phyloP scores from a whole-genome alignment of 495 filamentous ascomycete species.

The Talaromyces wortmannii region DNA sequence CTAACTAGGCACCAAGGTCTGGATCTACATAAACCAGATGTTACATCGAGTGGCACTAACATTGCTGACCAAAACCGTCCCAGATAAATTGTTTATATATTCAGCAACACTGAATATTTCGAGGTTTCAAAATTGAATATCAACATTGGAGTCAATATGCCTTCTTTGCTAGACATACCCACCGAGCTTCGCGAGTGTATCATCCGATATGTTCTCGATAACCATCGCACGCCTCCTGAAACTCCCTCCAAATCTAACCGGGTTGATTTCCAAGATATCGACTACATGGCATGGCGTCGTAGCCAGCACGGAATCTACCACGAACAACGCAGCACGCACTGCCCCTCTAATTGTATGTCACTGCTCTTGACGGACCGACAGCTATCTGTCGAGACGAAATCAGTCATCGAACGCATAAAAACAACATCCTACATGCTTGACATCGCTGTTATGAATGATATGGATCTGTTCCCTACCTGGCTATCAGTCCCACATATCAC shows the following conservation, averaged over 20 bases:
- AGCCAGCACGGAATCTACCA: not conserved
- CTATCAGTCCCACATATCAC: constrained; percentile 10
- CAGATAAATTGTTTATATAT: not conserved
- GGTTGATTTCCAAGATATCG: not conserved
- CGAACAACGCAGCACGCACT: constrained; percentile 1
- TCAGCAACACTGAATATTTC: not conserved
- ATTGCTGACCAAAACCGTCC: too few relatives aligned
- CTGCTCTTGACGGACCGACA: not conserved
- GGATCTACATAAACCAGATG: too few relatives aligned
- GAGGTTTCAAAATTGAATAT: not conserved
- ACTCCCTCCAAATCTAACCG: not conserved
- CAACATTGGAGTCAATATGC: not conserved
- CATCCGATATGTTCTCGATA: not conserved
- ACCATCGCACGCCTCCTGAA: not conserved
- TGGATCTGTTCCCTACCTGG: constrained; percentile 10
- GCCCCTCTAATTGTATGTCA: constrained; percentile 1
- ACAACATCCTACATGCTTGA: constrained; percentile 3
- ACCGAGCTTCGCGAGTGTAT: constrained; percentile 6
- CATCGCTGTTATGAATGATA: constrained; percentile 7
- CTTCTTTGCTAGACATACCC: constrained; percentile 4
- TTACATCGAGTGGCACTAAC: too few relatives aligned
- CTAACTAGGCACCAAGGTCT: too few relatives aligned
- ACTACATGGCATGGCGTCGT: not conserved
- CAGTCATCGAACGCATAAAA: not conserved
- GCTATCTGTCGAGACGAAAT: not conserved